Evolutionary conservation across 805 yeast genomes (phyloP), one percentile per base, ranked within the genome.

Genomic region (Lipomyces mesembrius): DNA sequence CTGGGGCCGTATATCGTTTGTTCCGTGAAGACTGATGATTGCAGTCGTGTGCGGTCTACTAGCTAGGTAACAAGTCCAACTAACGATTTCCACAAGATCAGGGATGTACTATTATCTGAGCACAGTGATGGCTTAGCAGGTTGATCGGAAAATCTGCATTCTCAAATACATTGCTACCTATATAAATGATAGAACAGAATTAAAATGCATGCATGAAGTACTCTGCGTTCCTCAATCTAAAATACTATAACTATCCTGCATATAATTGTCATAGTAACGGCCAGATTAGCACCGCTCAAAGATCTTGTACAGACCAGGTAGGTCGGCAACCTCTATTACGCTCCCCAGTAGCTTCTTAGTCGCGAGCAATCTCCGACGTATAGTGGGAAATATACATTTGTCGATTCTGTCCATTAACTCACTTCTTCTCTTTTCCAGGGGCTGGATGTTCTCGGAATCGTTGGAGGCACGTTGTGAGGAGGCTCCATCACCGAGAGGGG

Each of bases 241-340:
- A 37, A 3, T 12, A 11, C 39, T 37, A 14, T 14, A 37, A 37
- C 39, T 37, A 2, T 11, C 39, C 39, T 37, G 17, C 17, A 37
- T 37, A 35, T 35, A 37, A 11, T 37, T 37, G 39, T 17, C 49
- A 11, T 37, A 12, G 17, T 37, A 37, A 37, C 14, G 2, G 53
- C 25, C 12, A 8, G 27, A 17, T 51, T 57, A 65, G 37, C 99
- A 95, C 75, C 99, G 83, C 79, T 95, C 99, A 80, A 95, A 95
- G 3, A 96, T 96, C 73, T 83, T 85, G 77, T 95, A 95, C 64
- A 95, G 80, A 0, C 97, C 97, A 1, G 98, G 98, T 37, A 95
- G 77, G 75, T 88, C 92, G 0, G 99, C 98, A 51, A 95, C 86
- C 76, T 94, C 97, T 4, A 91, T 84, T 3, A 92, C 86, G n/a